A percentile compares a stretch with the other conserved stretches of the same genome.
Conservation (phyloP, 2,329 filamentous ascomycete species). For the Beauveria caledonica region DNA sequence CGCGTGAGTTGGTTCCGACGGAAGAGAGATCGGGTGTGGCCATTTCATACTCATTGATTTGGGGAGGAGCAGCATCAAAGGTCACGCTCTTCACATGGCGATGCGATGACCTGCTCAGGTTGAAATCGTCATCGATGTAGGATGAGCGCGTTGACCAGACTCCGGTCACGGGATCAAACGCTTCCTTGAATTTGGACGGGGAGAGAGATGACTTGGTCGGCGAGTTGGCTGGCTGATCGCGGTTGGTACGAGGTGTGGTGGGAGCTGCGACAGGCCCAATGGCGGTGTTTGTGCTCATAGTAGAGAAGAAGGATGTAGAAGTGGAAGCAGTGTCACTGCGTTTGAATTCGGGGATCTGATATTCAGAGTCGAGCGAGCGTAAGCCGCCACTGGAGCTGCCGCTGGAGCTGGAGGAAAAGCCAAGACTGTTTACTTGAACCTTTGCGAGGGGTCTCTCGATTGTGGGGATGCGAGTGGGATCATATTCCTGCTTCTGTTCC, state of each 20-base stretch:
- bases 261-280: conserved; percentile 28
- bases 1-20: conserved; percentile 77
- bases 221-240: conserved; percentile 50
- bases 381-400: conserved; percentile 26
- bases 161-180: conserved; percentile 60
- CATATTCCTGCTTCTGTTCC: conserved; percentile 88
- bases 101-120: conserved; percentile 60
- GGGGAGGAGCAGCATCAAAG: conserved; percentile 86
- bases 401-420: conserved; percentile 43
- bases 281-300: conserved; percentile 45
- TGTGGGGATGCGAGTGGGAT: conserved; percentile 67
- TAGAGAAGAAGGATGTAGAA: conserved; percentile 41
- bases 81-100: conserved; percentile 95
- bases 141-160: conserved; percentile 61
- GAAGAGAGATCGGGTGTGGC: conserved; percentile 94
- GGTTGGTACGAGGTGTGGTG: conserved; percentile 43
- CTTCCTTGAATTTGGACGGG: conserved; percentile 54
- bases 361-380: conserved; percentile 39
- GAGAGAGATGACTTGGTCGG: conserved; percentile 88
- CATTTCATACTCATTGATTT: conserved; percentile 98
- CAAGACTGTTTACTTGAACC: conserved; percentile 64
- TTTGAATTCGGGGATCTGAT: conserved; percentile 35
- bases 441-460: conserved; percentile 77
- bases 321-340: conserved; percentile 47
- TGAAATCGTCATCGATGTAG: conserved; percentile 49